Evolutionary conservation across 2,329 filamentous ascomycete genomes (phyloP).

Genomic region (Nemania sp.): DNA sequence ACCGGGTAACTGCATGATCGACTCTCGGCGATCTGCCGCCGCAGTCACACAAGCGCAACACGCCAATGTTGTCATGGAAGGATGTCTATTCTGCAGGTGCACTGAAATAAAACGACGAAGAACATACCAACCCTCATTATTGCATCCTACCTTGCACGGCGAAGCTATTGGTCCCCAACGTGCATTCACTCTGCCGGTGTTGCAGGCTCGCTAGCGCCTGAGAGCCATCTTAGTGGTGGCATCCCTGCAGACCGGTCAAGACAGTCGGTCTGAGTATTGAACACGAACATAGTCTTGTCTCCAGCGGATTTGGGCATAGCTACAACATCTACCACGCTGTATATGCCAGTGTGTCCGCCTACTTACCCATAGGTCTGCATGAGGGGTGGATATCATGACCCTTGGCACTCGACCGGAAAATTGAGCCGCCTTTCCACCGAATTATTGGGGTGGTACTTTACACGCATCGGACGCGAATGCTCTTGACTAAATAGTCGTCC

Average conservation of each 20-base stretch:
- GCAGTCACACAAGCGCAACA: background rate
- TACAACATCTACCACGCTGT: constrained; percentile 1
- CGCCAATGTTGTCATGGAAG: constrained; percentile 3
- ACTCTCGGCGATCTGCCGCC: constrained; percentile 14
- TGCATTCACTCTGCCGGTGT: constrained; percentile 17
- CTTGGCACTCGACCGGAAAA: constrained; percentile 16
- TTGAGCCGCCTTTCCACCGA: constrained; percentile 24
- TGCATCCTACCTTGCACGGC: constrained; percentile 5
- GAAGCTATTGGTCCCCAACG: constrained; percentile 6
- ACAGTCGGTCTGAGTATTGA: constrained; percentile 11
- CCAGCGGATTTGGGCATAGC: background rate
- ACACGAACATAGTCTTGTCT: constrained; percentile 2
- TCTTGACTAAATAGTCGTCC: constrained; percentile 17
- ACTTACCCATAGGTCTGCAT: constrained; percentile 5
- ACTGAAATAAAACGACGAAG: constrained; percentile 3
- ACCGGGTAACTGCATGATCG: constrained; percentile 15
- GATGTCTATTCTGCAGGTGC: constrained; percentile 3
- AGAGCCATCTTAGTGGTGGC: constrained; percentile 4
- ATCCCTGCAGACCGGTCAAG: constrained; percentile 27
- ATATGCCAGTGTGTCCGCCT: background rate
- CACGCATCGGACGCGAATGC: constrained; percentile 7
- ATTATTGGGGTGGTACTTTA: constrained; percentile 15
- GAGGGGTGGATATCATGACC: background rate
- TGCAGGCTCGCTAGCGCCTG: constrained; percentile 23
- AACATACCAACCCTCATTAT: constrained; percentile 6